phyloP scores from a whole-genome alignment of 2,329 filamentous ascomycete species.

The Madurella mycetomatis region DNA sequence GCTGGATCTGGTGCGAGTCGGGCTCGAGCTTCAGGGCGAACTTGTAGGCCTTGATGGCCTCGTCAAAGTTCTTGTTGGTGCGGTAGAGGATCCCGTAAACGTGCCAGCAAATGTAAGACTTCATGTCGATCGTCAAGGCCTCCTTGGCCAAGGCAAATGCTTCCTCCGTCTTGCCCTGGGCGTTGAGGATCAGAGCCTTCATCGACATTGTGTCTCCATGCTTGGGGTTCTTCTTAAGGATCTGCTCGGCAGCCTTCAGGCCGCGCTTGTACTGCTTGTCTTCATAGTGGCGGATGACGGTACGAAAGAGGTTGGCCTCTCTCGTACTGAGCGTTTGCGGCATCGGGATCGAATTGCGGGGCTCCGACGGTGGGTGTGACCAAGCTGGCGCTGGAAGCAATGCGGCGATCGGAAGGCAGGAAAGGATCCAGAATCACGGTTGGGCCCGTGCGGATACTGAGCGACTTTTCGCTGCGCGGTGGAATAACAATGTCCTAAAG shows the following conservation, averaged over 20 bases:
- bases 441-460: too few species aligned
- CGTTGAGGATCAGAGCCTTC: constrained; percentile 96
- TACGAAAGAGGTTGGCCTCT: constrained; percentile 89
- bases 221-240: constrained; percentile 87
- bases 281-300: constrained; percentile 93
- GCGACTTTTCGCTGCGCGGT: too few species aligned
- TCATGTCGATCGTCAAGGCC: constrained; percentile 93
- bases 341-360: constrained; percentile 44
- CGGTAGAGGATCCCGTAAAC: constrained; percentile 94
- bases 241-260: constrained; percentile 92
- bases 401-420: too few species aligned
- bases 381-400: background rate
- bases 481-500: too few species aligned
- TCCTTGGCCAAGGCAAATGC: constrained; percentile 91
- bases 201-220: constrained; percentile 98
- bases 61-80: constrained; percentile 94
- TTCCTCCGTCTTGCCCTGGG: constrained; percentile 86
- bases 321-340: constrained; percentile 75
- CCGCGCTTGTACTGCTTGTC: constrained; percentile 96
- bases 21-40: constrained; percentile 90
- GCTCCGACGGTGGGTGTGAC: constrained; percentile 2
- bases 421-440: too few species aligned
- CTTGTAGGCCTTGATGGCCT: constrained; percentile 98
- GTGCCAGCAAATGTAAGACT: constrained; percentile 99
- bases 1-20: constrained; percentile 89